Base-by-base conservation (phyloP, 805 yeast species). In the Blastobotrys parvus region DNA sequence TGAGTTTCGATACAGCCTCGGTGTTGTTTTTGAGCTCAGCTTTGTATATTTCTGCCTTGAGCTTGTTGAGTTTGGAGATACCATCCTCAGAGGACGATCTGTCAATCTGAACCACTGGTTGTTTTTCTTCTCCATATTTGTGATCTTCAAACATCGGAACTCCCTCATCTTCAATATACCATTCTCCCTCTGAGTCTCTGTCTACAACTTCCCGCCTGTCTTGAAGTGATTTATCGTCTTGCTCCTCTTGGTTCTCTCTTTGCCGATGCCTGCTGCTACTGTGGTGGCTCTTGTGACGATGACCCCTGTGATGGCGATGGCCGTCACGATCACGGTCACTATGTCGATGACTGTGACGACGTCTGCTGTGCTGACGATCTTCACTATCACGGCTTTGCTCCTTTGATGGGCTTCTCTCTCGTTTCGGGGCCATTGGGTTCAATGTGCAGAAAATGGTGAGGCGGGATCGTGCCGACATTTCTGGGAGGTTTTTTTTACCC, bases 41-140 rank as follows among this genome's bases (percentile, higher is more conserved):
- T 40, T 57, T 62, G 51, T 67, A 45, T 31, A 58, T 47, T 27
- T 57, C 58, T 0, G 68, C 63, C 30, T 50, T 60, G 36, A 64
- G 49, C 34, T 59, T 59, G 27, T 66, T 63, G 17, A 68, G 50
- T 19, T 44, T 49, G 15, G 57, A 32, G 7, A 35, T 19, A 11
- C 18, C 23, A 36, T 21, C 38, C 16, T 35, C 38, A n/a, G 29
- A 17, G n/a, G n/a, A 19, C 8, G 15, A 11, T n/a, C n/a, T n/a
- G 6, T 16, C 35, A 15, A 15, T 17, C 11, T 15, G 21, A 3
- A 32, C 19, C 17, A 20, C 5, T 16, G 35, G 29, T 25, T 11
- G 7, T 25, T 25, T 20, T 32, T 32, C 35, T 5, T 4, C 35
- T 13, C 10, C 35, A 13, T 16, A 10, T n/a, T 36, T 25, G 6